Evolutionary conservation across 2,329 filamentous ascomycete species (phyloP).

Genomic region (Colletotrichum sp.): DNA sequence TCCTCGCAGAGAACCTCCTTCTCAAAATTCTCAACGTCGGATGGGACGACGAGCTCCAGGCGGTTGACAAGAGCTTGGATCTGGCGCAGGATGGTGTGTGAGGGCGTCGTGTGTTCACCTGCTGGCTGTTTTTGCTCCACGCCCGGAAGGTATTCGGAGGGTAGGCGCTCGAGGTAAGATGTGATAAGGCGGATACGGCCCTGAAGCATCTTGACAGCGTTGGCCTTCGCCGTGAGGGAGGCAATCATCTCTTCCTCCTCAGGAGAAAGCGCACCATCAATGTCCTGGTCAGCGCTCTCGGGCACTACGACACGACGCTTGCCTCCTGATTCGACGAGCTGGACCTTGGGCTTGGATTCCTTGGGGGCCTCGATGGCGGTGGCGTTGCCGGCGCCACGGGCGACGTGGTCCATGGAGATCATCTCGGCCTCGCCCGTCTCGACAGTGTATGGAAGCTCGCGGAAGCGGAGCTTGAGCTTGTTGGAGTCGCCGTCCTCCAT

Average conservation of each 20-base stretch:
- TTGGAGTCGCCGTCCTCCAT: conserved; percentile 69
- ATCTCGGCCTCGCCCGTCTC: conserved; percentile 97
- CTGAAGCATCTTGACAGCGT: conserved; percentile 93
- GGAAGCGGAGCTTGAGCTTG: conserved; percentile 71
- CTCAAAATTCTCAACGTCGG: conserved; percentile 68
- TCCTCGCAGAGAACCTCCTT: conserved; percentile 76
- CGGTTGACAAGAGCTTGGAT: conserved; percentile 87
- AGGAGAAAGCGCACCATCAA: conserved; percentile 48
- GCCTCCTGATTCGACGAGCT: conserved; percentile 51
- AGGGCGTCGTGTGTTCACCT: conserved; percentile 46
- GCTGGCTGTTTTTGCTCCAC: conserved; percentile 34
- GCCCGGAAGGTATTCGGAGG: conserved; percentile 66
- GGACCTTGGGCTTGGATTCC: conserved; percentile 44
- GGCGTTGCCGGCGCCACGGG: conserved; percentile 82
- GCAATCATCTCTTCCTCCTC: conserved; percentile 68
- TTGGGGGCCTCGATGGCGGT: conserved; percentile 56
- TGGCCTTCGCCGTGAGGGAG: conserved; percentile 82
- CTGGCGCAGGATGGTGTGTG: conserved; percentile 81
- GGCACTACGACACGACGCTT: conserved; percentile 45
- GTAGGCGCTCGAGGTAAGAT: conserved; percentile 78
- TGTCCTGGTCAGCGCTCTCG: conserved; percentile 31
- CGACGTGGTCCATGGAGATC: conserved; percentile 95
- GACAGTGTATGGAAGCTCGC: conserved; percentile 82
- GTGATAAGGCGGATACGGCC: conserved; percentile 74
- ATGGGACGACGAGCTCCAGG: conserved; percentile 80